A percentile compares a stretch with the other conserved stretches of the same genome.
phyloP scores from a whole-genome alignment of 2,329 filamentous ascomycete genomes.

The Diaporthe sp. region DNA sequence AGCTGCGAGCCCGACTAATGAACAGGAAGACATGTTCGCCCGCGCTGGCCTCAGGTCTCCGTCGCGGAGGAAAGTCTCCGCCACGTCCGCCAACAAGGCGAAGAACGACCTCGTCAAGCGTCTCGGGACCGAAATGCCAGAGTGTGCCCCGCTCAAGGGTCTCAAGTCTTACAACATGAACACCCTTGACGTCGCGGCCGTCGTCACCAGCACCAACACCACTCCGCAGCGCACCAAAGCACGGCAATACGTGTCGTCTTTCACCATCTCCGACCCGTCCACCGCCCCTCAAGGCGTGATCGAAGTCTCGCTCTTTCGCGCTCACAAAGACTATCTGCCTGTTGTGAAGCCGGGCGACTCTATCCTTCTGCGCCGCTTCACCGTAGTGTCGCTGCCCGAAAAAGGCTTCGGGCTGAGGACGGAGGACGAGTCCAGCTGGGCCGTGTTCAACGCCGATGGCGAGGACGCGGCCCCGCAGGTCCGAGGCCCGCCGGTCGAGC shows the following conservation, averaged over 20 bases:
- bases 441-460: conserved; percentile 63
- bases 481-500: conserved; percentile 69
- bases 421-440: conserved; percentile 68
- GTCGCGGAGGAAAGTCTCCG: conserved; percentile 35
- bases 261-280: conserved; percentile 67
- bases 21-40: conserved; percentile 43
- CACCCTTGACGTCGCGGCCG: conserved; percentile 63
- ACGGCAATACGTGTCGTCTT: conserved; percentile 68
- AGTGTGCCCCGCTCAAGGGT: conserved; percentile 62
- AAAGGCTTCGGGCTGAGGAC: conserved; percentile 66
- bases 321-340: conserved; percentile 67
- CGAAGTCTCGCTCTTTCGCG: conserved; percentile 68
- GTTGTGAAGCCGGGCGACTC: conserved; percentile 66
- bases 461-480: conserved; percentile 60
- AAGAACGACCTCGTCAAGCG: conserved; percentile 59
- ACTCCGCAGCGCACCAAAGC: conserved; percentile 65
- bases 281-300: conserved; percentile 59
- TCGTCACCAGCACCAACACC: conserved; percentile 62
- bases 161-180: conserved; percentile 61
- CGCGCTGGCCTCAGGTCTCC: conserved; percentile 45
- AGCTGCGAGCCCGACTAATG: conserved; percentile 31
- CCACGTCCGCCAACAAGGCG: conserved; percentile 38
- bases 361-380: conserved; percentile 67
- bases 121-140: conserved; percentile 60
- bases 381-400: conserved; percentile 62